Percentiles rank a stretch among this genome's conserved stretches.
phyloP scores from a whole-genome alignment of 139 green algal species.

The Cymbomonas tetramitiformis region DNA sequence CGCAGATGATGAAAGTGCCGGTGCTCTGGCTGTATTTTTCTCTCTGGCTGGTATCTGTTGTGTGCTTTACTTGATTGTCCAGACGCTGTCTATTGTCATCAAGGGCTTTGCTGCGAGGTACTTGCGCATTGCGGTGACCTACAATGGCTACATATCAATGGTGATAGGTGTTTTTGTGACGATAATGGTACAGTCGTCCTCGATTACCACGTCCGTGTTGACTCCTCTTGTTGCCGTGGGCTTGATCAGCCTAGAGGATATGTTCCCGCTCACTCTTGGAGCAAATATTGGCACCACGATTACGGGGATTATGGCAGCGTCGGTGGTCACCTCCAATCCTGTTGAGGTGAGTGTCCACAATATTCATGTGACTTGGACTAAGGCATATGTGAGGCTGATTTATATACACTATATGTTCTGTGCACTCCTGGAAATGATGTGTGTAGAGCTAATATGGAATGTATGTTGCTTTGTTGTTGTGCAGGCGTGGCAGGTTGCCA shows the following conservation, averaged over 20 bases:
- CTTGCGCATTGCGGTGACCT: neutral
- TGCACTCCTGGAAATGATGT: too few relatives aligned
- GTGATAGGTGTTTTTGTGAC: neutral
- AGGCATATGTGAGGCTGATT: too few relatives aligned
- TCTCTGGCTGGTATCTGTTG: neutral
- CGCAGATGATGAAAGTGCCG: neutral
- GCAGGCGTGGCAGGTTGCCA: conserved; percentile 5
- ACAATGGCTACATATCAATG: neutral
- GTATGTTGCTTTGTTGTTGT: too few relatives aligned
- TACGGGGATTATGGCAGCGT: conserved; percentile 10
- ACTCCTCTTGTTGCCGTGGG: neutral
- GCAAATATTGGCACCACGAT: conserved; percentile 14
- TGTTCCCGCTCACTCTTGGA: conserved; percentile 15
- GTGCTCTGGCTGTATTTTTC: neutral
- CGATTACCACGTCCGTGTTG: conserved; percentile 5
- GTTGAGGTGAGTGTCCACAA: too few relatives aligned
- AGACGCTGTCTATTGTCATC: neutral
- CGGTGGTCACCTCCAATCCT: conserved; percentile 13
- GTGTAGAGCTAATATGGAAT: too few relatives aligned
- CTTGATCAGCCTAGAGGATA: conserved; percentile 13
- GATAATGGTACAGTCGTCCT: neutral
- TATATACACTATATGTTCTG: too few relatives aligned
- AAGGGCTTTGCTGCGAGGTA: conserved; percentile 1
- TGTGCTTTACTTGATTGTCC: neutral
- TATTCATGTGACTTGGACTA: too few relatives aligned